Conservation (phyloP, 2,329 filamentous ascomycete species). For the Diaporthe aspalathi region DNA sequence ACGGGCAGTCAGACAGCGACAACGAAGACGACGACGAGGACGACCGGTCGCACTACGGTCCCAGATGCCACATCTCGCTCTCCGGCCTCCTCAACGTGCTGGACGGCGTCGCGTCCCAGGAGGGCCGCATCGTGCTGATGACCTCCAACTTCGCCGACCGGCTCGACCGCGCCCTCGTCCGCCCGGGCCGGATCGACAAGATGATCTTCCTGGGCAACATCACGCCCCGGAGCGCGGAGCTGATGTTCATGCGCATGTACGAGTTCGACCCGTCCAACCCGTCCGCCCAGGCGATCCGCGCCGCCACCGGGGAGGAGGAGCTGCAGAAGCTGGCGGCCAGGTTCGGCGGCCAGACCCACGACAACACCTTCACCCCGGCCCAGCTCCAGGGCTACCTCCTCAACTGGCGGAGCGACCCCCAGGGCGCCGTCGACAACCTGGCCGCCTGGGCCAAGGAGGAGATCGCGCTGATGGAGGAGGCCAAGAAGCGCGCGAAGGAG, state of each 20-base stretch:
- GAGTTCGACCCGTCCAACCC: constrained; percentile 47
- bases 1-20: constrained; percentile 35
- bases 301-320: constrained; percentile 43
- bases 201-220: constrained; percentile 67
- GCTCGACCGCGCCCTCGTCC: constrained; percentile 72
- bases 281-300: constrained; percentile 17
- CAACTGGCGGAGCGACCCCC: constrained; percentile 54
- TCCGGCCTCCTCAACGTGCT: constrained; percentile 75
- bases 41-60: constrained; percentile 4
- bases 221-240: constrained; percentile 54
- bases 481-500: constrained; percentile 42
- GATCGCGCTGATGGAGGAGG: constrained; percentile 44
- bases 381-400: constrained; percentile 62
- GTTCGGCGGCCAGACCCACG: constrained; percentile 65
- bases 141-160: constrained; percentile 76
- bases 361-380: constrained; percentile 60
- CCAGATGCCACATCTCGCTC: constrained; percentile 16
- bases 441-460: constrained; percentile 52
- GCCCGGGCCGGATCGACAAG: constrained; percentile 75
- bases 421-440: constrained; percentile 50
- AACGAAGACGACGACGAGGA: constrained; percentile 21
- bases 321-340: constrained; percentile 60
- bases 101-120: constrained; percentile 76
- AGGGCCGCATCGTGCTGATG: constrained; percentile 80
- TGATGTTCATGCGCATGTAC: constrained; percentile 62